These are phyloP conservation scores for Colletotrichum simmondsii DNA, from an alignment of 2,329 filamentous ascomycete genomes.

Conservation along the genomic window DNA sequence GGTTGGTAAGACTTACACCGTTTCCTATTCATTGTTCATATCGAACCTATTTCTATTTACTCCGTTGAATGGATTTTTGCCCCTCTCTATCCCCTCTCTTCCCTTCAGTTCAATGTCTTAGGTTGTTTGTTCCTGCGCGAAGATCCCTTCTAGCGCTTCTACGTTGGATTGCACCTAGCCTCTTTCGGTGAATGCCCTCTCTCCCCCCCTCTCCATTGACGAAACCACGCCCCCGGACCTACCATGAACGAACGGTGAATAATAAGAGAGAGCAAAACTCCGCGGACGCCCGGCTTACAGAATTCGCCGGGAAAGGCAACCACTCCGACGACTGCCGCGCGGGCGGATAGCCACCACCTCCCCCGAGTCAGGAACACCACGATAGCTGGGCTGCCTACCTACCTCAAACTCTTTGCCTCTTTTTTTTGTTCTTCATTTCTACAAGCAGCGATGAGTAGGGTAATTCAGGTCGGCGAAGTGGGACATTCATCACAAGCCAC, in stretches of 20 bases:
- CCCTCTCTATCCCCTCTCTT: neutral
- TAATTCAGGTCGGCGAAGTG: neutral
- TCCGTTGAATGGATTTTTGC: neutral
- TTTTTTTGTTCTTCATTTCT: neutral
- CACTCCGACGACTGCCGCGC: neutral
- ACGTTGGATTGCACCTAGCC: neutral
- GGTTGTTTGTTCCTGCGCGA: neutral
- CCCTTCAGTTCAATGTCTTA: neutral
- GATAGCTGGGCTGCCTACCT: too few species aligned
- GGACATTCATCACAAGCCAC: neutral
- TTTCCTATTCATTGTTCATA: too few species aligned
- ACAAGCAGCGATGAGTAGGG: neutral
- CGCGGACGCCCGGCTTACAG: neutral
- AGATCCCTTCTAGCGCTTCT: neutral
- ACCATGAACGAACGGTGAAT: too few species aligned
- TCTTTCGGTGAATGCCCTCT: too few species aligned
- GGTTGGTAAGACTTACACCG: too few species aligned
- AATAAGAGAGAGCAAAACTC: neutral
- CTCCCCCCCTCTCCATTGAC: neutral
- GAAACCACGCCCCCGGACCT: neutral
- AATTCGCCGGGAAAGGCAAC: neutral
- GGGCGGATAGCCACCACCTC: neutral
- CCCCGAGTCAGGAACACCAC: too few species aligned
- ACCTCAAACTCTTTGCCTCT: neutral
- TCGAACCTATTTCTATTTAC: too few species aligned